phyloP scores from a whole-genome alignment of 805 yeast genomes.

The Zygotorulaspora sp. region DNA sequence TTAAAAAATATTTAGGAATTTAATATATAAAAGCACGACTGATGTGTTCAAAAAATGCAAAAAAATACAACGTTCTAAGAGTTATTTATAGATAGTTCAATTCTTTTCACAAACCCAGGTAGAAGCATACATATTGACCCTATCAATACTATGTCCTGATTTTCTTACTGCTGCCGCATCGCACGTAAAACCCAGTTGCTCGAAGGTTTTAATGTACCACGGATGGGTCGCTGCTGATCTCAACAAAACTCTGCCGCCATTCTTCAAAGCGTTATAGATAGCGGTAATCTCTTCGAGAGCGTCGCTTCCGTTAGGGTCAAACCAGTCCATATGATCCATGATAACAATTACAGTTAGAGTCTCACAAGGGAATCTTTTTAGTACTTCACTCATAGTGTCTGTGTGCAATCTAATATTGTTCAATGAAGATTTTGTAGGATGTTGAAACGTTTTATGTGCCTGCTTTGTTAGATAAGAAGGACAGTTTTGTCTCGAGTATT shows the following conservation, averaged over 20 bases:
- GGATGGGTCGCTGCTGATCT: constrained; percentile 72
- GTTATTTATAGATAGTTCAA: not conserved
- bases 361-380: constrained; percentile 55
- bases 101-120: constrained; percentile 76
- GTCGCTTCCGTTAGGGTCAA: constrained; percentile 58
- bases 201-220: constrained; percentile 72
- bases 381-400: constrained; percentile 71
- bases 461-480: constrained; percentile 67
- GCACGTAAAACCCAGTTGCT: constrained; percentile 61
- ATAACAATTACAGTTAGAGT: constrained; percentile 73
- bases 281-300: constrained; percentile 65
- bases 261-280: constrained; percentile 54
- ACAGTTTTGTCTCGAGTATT: constrained; percentile 58
- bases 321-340: constrained; percentile 95
- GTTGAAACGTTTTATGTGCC: constrained; percentile 50
- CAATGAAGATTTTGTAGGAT: constrained; percentile 44
- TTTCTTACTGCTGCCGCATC: constrained; percentile 64
- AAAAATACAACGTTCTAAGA: not conserved
- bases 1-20: too few relatives aligned
- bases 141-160: constrained; percentile 63
- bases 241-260: constrained; percentile 69
- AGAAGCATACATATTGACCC: constrained; percentile 84
- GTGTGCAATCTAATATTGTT: constrained; percentile 75
- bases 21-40: too few relatives aligned
- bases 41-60: not conserved